Conservation (phyloP, 345 rosid genomes). For the Gossypium anomalum region DNA sequence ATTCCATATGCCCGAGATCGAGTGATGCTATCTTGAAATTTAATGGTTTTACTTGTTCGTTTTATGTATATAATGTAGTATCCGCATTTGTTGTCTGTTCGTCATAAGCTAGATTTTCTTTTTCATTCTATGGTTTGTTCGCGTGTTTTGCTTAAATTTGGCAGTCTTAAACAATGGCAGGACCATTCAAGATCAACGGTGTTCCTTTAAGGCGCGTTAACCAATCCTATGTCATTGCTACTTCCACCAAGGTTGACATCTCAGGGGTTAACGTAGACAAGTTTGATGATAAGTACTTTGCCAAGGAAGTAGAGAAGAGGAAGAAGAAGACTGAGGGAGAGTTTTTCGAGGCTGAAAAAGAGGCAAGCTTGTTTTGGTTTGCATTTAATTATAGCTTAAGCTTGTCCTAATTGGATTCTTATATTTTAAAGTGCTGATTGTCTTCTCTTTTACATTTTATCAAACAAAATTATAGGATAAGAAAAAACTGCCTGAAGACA, state of each 20-base stretch:
- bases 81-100: background rate
- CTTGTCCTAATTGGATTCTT: background rate
- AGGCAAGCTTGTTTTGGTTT: background rate
- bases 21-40: background rate
- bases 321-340: background rate
- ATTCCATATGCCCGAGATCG: background rate
- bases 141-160: background rate
- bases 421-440: background rate
- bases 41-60: background rate
- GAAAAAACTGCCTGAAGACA: slow-evolving; percentile 52
- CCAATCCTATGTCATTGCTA: slow-evolving; percentile 6
- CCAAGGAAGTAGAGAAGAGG: background rate
- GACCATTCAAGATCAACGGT: background rate
- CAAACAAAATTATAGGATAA: slow-evolving; percentile 16
- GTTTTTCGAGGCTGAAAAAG: background rate
- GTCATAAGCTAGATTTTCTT: background rate
- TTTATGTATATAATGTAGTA: background rate
- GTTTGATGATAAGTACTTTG: slow-evolving; percentile 1
- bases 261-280: background rate
- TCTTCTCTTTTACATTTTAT: background rate
- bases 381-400: background rate
- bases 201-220: background rate
- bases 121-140: background rate
- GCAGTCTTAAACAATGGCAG: background rate
- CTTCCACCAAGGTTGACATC: slow-evolving; percentile 2